Evolutionary conservation across 805 yeast species (phyloP).

Genomic region (Cephaloascus albidus): DNA sequence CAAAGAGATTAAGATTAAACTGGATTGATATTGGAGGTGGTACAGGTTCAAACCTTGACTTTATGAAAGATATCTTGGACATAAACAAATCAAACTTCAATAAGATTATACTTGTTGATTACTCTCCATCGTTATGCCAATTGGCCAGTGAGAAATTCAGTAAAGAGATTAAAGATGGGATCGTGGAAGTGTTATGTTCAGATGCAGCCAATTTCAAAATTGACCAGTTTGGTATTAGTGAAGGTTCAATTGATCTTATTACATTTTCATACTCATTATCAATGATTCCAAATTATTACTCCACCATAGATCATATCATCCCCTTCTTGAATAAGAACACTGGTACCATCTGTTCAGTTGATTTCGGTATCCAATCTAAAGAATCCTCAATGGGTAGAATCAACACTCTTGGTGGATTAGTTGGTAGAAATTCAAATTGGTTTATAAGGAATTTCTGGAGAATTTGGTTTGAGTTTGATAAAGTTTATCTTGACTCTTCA

Average conservation of each 20-base stretch:
- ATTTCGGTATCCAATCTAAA: slow-evolving; percentile 68
- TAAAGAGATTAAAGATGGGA: slow-evolving; percentile 31
- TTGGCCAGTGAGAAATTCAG: slow-evolving; percentile 55
- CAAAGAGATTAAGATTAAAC: slow-evolving; percentile 34
- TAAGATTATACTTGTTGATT: slow-evolving; percentile 64
- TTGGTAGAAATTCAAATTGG: slow-evolving; percentile 70
- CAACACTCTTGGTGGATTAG: slow-evolving; percentile 68
- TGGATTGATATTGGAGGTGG: slow-evolving; percentile 88
- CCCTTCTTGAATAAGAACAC: slow-evolving; percentile 36
- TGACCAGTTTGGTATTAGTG: slow-evolving; percentile 16
- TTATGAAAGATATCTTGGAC: slow-evolving; percentile 51
- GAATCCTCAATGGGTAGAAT: slow-evolving; percentile 60
- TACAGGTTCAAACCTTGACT: slow-evolving; percentile 74
- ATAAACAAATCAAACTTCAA: slow-evolving; percentile 37
- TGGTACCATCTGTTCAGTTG: slow-evolving; percentile 66
- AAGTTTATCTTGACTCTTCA: slow-evolving; percentile 69
- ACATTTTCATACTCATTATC: slow-evolving; percentile 77
- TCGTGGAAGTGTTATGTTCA: slow-evolving; percentile 60
- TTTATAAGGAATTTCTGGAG: slow-evolving; percentile 74
- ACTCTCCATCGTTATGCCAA: slow-evolving; percentile 69
- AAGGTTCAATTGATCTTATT: slow-evolving; percentile 50
- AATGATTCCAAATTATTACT: slow-evolving; percentile 78
- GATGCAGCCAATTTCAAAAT: slow-evolving; percentile 69
- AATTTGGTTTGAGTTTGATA: slow-evolving; percentile 80
- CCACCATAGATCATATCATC: slow-evolving; percentile 64